phyloP scores from a whole-genome alignment of 345 rosid genomes.

The Salix udensis region DNA sequence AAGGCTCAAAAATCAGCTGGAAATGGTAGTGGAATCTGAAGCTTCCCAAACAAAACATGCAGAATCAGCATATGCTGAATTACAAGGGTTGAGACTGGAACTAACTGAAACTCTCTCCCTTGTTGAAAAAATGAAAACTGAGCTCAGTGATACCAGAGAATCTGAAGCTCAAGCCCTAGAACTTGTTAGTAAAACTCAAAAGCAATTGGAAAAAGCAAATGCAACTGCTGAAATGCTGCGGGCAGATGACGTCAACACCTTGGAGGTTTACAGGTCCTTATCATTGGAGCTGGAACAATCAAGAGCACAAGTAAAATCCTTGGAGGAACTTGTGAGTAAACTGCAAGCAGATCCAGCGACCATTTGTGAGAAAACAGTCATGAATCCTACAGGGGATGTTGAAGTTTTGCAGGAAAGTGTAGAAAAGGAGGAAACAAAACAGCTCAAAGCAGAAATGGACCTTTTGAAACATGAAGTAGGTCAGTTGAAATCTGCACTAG shows the following conservation, averaged over 20 bases:
- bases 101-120: conserved; percentile 56
- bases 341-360: conserved; percentile 36
- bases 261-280: conserved; percentile 52
- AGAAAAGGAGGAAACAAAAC: conserved; percentile 28
- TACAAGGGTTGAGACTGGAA: conserved; percentile 62
- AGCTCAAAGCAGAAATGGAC: conserved; percentile 52
- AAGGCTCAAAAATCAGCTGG: conserved; percentile 64
- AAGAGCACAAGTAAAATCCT: conserved; percentile 38
- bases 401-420: conserved; percentile 21
- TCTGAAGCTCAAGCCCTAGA: conserved; percentile 73
- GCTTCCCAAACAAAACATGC: conserved; percentile 48
- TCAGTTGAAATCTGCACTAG: conserved; percentile 48
- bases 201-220: conserved; percentile 63
- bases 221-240: conserved; percentile 53
- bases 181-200: conserved; percentile 45
- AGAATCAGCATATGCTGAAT: conserved; percentile 51
- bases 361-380: conserved; percentile 7
- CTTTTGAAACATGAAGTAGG: conserved; percentile 56
- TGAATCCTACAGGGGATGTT: conserved; percentile 15
- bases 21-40: conserved; percentile 55
- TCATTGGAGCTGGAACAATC: conserved; percentile 66
- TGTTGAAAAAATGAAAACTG: conserved; percentile 67
- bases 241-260: conserved; percentile 51
- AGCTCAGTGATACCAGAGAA: conserved; percentile 57
- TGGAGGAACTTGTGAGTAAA: conserved; percentile 55